Evolutionary conservation across 139 green algal species (phyloP).

Genomic region (Micractinium sp.): DNA sequence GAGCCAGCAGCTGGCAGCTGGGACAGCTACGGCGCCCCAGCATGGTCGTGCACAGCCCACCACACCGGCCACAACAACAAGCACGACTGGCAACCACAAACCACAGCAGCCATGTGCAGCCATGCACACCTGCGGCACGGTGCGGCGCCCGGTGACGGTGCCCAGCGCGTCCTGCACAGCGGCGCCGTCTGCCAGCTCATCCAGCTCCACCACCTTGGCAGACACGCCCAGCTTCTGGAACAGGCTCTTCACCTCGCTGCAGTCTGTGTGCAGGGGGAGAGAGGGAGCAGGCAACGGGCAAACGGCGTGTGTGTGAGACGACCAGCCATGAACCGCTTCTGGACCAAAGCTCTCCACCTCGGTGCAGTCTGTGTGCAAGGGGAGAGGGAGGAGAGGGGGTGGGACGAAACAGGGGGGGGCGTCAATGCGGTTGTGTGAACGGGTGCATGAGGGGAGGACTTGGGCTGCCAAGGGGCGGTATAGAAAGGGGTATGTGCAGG

Average conservation of each 20-base stretch:
- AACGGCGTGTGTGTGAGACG: background rate
- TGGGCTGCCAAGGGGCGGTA: background rate
- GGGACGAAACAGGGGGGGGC: background rate
- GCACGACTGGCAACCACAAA: background rate
- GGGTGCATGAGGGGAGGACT: no score
- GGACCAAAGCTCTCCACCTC: conserved; percentile 74
- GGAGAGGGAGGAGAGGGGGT: background rate
- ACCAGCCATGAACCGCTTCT: conserved; percentile 51
- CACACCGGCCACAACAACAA: background rate
- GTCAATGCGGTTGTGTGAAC: no score
- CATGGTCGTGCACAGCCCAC: background rate
- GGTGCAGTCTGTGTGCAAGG: conserved; percentile 40
- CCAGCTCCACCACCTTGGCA: conserved; percentile 72
- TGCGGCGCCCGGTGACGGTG: conserved; percentile 60
- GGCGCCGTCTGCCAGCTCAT: conserved; percentile 68
- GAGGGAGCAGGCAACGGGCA: background rate
- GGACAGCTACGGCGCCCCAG: background rate
- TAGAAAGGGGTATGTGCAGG: background rate
- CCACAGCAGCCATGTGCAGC: no score
- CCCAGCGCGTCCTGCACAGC: conserved; percentile 69
- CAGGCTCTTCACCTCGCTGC: conserved; percentile 68
- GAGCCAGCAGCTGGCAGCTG: no score
- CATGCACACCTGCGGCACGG: conserved; percentile 71
- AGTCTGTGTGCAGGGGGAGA: conserved; percentile 33
- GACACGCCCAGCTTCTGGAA: conserved; percentile 63